A percentile compares a stretch with the other conserved stretches of the same genome.
Evolutionary conservation across 1,139 yeast species (phyloP).

Genomic region (Hyphopichia pseudoburtonii): DNA sequence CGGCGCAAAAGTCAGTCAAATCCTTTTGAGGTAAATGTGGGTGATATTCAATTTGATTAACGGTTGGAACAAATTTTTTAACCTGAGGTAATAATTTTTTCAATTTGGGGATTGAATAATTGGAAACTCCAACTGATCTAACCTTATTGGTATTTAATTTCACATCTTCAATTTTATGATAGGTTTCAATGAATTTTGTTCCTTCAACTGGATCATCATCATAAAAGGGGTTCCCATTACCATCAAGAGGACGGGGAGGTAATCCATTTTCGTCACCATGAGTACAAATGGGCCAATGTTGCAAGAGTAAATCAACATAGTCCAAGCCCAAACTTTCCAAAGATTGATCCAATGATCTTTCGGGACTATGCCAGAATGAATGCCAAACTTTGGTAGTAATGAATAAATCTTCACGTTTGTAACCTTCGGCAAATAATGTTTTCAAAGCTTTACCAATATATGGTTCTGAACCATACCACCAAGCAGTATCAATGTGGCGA

Average conservation of each 20-base stretch:
- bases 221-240: conserved; percentile 39
- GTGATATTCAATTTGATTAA: conserved; percentile 39
- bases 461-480: conserved; percentile 52
- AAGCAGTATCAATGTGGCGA: conserved; percentile 44
- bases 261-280: conserved; percentile 38
- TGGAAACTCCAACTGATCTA: conserved; percentile 33
- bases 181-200: conserved; percentile 44
- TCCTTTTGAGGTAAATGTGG: conserved; percentile 41
- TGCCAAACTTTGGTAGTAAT: conserved; percentile 65
- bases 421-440: conserved; percentile 47
- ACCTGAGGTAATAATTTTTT: conserved; percentile 26
- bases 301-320: conserved; percentile 58
- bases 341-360: conserved; percentile 36
- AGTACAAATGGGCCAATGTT: conserved; percentile 60
- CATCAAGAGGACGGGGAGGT: conserved; percentile 36
- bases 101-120: conserved; percentile 29
- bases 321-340: conserved; percentile 46
- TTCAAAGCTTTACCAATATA: conserved; percentile 51
- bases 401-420: conserved; percentile 56
- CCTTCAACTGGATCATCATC: conserved; percentile 44
- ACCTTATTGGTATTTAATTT: conserved; percentile 28
- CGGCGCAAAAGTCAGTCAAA: conserved; percentile 26
- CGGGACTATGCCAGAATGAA: conserved; percentile 36
- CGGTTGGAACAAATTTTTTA: conserved; percentile 27
- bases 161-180: conserved; percentile 47